phyloP scores from a whole-genome alignment of 805 yeast genomes.

The Cyberlindnera veronae region DNA sequence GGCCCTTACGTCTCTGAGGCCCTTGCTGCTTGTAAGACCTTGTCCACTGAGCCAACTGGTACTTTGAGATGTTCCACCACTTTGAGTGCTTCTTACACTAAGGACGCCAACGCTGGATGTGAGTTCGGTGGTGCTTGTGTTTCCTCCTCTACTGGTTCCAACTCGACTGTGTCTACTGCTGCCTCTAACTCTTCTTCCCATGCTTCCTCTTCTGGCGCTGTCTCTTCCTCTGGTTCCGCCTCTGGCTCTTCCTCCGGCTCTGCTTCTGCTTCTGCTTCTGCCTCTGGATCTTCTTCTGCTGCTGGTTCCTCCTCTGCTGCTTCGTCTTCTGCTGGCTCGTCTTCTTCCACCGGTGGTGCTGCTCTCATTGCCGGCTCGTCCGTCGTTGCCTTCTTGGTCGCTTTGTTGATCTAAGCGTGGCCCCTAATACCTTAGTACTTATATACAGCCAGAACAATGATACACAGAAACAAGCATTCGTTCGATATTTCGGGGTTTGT shows the following conservation, averaged over 20 bases:
- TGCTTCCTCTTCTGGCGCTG: slow-evolving; percentile 10
- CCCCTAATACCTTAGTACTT: neutral
- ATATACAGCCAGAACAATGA: neutral
- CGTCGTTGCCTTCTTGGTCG: slow-evolving; percentile 13
- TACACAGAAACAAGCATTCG: no score
- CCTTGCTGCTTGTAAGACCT: slow-evolving; percentile 30
- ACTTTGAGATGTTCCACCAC: slow-evolving; percentile 30
- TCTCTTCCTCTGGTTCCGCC: slow-evolving; percentile 8
- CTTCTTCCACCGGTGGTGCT: slow-evolving; percentile 17
- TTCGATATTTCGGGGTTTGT: no score
- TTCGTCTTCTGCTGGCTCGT: slow-evolving; percentile 12
- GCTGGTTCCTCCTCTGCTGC: slow-evolving; percentile 12
- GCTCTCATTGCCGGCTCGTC: slow-evolving; percentile 16
- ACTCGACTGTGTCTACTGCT: slow-evolving; percentile 15
- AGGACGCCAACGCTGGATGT: slow-evolving; percentile 19
- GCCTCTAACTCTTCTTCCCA: slow-evolving; percentile 13
- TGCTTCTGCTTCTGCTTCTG: slow-evolving; percentile 11
- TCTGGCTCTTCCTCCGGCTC: slow-evolving; percentile 9
- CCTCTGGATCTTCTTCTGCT: slow-evolving; percentile 10
- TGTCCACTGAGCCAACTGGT: slow-evolving; percentile 37
- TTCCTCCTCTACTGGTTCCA: slow-evolving; percentile 1
- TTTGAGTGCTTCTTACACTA: slow-evolving; percentile 20
- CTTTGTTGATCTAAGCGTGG: slow-evolving; percentile 9
- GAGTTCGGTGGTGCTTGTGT: slow-evolving; percentile 19
- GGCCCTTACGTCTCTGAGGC: slow-evolving; percentile 31